Base-by-base conservation (phyloP, 768 basidiomycete genomes). In the Pulveroboletus sp. region DNA sequence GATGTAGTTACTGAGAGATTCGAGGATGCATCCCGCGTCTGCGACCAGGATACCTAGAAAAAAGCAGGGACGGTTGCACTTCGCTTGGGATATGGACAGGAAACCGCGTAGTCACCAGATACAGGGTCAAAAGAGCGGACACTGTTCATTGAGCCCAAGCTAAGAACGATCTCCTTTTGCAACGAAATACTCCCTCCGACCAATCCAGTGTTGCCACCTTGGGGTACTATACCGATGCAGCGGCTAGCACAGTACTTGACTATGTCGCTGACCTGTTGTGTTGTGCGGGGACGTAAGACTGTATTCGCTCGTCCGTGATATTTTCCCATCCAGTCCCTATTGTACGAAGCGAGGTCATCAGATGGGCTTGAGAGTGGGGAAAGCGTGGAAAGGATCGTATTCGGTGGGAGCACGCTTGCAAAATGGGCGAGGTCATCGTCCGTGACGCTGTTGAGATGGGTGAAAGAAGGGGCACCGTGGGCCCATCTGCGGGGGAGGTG, bases 131-230 rank as follows among this genome's bases (percentile, higher is more conserved):
- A 93, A 4, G 83, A 83, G 57, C 91, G 84, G 44, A 93, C 79
- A 53, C 79, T 77, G 61, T 81, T 83, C 82, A 99, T 82, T 62
- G 88, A 92, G 18, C 83, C 74, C 36, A 95, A 76, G 53, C 81
- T 93, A 45, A 99, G 72, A 45, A 99, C 78, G 54, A 98, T 69
- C 69, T 99, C 96, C 65, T 94, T 86, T 57, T 82, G 74, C 35
- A 93, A 65, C 0, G 96, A 95, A 10, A 95, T 88, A 54, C 93
- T 84, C 33, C 96, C 96, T 49, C 94, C 96, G 33, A 99, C 96
- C 11, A 99, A 80, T 14, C 96, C 96, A 0, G 96, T 99, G 72
- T 99, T 99, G 40, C 96, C 96, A 41, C 96, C 95, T 68, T 99
- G 96, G 2, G 96, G 96, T 2, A 96, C 93, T 47, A 98, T 80